phyloP scores from a whole-genome alignment of 2,329 filamentous ascomycete genomes.

The Epichloe coenophiala region DNA sequence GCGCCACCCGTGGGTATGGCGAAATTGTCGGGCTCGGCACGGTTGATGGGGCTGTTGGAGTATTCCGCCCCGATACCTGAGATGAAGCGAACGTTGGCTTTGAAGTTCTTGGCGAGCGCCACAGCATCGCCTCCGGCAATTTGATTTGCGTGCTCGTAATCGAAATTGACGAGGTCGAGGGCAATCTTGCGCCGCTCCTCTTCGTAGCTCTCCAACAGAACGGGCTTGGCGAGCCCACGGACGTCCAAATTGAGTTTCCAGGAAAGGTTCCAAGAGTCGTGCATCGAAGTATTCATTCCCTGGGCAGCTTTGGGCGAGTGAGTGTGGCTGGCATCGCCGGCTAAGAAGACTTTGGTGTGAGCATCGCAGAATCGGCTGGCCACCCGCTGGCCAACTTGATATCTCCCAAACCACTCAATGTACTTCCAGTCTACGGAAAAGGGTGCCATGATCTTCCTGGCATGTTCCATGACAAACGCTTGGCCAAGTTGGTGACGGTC shows the following conservation, averaged over 20 bases:
- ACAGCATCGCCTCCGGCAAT: constrained; percentile 48
- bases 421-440: constrained; percentile 44
- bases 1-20: constrained; percentile 33
- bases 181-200: constrained; percentile 49
- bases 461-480: constrained; percentile 58
- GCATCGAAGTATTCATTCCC: constrained; percentile 49
- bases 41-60: constrained; percentile 36
- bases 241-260: constrained; percentile 40
- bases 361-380: constrained; percentile 55
- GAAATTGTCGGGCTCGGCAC: constrained; percentile 20
- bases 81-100: constrained; percentile 59
- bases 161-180: constrained; percentile 44
- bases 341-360: constrained; percentile 49
- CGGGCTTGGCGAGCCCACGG: constrained; percentile 39
- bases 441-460: constrained; percentile 45
- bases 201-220: constrained; percentile 47
- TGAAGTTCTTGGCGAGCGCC: constrained; percentile 54
- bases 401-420: constrained; percentile 59
- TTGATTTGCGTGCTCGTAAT: constrained; percentile 43
- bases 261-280: constrained; percentile 47
- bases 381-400: constrained; percentile 57
- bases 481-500: constrained; percentile 33
- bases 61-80: constrained; percentile 57
- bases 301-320: constrained; percentile 61
- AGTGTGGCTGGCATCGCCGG: constrained; percentile 58